These are phyloP conservation scores for Astraeus odoratus DNA, from an alignment of 768 basidiomycete genomes.

Conservation along the genomic window DNA sequence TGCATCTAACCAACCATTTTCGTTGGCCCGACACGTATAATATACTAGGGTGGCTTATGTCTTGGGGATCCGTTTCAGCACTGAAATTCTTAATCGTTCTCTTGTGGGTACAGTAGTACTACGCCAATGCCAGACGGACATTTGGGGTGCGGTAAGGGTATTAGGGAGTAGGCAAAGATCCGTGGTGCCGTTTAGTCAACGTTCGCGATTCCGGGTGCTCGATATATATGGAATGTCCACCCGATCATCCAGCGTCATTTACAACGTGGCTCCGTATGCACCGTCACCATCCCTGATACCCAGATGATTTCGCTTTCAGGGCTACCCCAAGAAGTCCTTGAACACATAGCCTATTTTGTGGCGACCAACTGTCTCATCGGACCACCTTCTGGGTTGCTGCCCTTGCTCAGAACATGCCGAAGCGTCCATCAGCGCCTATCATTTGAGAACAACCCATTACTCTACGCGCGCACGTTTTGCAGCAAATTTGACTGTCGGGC, in stretches of 20 bases:
- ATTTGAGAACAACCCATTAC: constrained; percentile 47
- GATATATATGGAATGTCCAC: too few species aligned
- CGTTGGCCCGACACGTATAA: too few species aligned
- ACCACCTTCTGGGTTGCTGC: constrained; percentile 52
- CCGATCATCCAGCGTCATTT: background rate
- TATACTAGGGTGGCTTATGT: too few species aligned
- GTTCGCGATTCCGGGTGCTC: too few species aligned
- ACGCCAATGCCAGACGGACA: too few species aligned
- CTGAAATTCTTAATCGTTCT: too few species aligned
- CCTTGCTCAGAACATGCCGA: constrained; percentile 48
- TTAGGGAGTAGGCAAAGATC: too few species aligned
- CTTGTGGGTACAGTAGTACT: too few species aligned
- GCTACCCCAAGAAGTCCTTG: constrained; percentile 72
- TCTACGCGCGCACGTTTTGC: constrained; percentile 67
- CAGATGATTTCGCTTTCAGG: constrained; percentile 30
- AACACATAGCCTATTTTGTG: constrained; percentile 66
- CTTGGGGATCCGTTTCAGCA: too few species aligned
- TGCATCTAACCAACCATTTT: too few species aligned
- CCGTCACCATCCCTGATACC: background rate
- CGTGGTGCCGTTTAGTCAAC: too few species aligned
- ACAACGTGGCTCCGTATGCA: background rate
- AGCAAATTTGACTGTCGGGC: constrained; percentile 59
- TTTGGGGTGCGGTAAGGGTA: too few species aligned
- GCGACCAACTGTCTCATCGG: constrained; percentile 48
- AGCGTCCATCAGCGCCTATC: constrained; percentile 45